Conservation (phyloP, 371 early-diverging fungal species). For the Scutellospora calospora region DNA sequence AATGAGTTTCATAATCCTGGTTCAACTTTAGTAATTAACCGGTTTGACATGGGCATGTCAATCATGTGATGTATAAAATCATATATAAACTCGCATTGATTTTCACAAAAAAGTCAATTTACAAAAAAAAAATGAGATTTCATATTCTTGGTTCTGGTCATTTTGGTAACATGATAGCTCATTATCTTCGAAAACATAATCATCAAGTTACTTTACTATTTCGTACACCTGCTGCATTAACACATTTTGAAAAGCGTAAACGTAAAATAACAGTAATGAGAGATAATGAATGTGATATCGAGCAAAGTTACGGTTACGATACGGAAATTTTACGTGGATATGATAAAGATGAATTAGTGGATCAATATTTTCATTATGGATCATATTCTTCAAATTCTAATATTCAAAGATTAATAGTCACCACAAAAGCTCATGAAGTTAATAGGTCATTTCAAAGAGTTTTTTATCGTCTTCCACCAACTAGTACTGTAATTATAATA, state of each 20-base stretch:
- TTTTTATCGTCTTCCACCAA: constrained; percentile 34
- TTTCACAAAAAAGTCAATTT: no score
- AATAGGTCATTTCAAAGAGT: neutral
- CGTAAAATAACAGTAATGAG: constrained; percentile 1
- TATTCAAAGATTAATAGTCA: constrained; percentile 22
- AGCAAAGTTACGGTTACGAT: neutral
- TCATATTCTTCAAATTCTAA: neutral
- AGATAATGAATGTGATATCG: neutral
- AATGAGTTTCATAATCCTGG: no score
- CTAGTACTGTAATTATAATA: constrained; percentile 30
- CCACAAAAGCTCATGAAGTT: constrained; percentile 15
- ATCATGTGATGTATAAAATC: no score
- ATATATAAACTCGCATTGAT: no score
- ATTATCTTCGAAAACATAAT: neutral
- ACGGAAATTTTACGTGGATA: neutral
- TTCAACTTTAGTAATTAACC: no score
- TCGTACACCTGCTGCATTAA: neutral
- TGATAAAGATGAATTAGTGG: constrained; percentile 7
- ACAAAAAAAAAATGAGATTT: neutral
- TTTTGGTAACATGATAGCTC: constrained; percentile 28
- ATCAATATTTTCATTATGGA: neutral
- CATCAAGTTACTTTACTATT: constrained; percentile 34
- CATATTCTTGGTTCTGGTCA: constrained; percentile 27
- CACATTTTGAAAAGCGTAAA: neutral
- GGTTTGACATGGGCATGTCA: no score